Evolutionary conservation across 169 alveolate genomes (phyloP).

Genomic region (Amoebophrya sp.): DNA sequence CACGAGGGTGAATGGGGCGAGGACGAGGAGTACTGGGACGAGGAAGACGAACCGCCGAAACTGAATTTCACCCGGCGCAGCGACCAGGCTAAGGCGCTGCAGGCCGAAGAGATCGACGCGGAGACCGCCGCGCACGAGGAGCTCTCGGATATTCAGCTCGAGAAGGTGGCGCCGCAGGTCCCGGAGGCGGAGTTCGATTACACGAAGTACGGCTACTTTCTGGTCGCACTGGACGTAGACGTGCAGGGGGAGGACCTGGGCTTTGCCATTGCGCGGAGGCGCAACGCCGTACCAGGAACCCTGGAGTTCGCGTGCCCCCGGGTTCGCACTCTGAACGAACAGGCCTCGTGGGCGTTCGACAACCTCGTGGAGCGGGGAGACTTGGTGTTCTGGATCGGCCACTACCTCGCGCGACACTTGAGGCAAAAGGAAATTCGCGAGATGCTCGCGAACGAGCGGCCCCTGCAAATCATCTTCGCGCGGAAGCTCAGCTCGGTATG

Average conservation of each 20-base stretch:
- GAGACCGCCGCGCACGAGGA: background rate
- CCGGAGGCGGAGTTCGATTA: background rate
- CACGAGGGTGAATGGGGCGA: background rate
- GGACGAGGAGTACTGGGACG: background rate
- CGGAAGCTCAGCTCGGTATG: background rate
- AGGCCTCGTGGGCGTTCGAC: background rate
- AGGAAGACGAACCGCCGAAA: background rate
- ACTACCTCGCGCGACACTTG: background rate
- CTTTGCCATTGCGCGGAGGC: background rate
- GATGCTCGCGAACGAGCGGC: background rate
- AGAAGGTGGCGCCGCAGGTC: background rate
- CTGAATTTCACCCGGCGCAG: background rate
- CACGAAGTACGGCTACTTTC: background rate
- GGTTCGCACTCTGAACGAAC: background rate
- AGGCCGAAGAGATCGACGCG: background rate
- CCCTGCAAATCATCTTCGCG: background rate
- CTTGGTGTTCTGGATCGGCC: background rate
- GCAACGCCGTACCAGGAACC: background rate
- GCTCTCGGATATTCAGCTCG: background rate
- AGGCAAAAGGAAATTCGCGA: background rate
- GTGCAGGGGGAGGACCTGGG: background rate
- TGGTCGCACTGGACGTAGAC: background rate
- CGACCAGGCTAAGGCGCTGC: background rate
- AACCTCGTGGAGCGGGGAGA: background rate
- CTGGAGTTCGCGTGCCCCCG: background rate